Evolutionary conservation across 371 early-diverging fungal genomes (phyloP), one percentile per base, ranked within the genome.

Genomic region (Mucor ambiguus): DNA sequence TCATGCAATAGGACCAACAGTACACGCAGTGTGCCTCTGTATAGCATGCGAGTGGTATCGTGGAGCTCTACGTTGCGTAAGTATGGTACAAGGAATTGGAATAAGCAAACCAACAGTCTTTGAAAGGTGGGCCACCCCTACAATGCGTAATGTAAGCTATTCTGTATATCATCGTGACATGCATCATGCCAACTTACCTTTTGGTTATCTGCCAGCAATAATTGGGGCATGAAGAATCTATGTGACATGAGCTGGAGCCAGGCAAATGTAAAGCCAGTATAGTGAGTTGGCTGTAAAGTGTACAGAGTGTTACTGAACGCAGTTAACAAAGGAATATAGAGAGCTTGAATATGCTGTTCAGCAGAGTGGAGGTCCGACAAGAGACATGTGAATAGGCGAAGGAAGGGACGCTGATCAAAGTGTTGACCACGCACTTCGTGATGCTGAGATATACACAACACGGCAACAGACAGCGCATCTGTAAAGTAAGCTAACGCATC

Each of bases 241-340:
- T 98, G 96, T 5, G 96, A 93, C 26, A 97, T 89, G 38, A 98
- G 80, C 68, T 92, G 90, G 28, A 98, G 81, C 99, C 99, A 98
- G n/a, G 94, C 92, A 79, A 96, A 97, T 12, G 93, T 87, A 74
- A 98, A 97, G 14, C 96, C 97, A 24, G 99, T 95, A 64, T 96
- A 87, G 66, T 90, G 86, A n/a, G 84, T 71, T 14, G 99, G 99
- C 64, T 90, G 92, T 54, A 98, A 70, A 3, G 92, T 90, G 66
- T 89, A 86, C 73, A 98, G 86, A 3, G 93, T 89, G 64, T 95
- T 92, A 68, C 92, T 87, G 41, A 93, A 80, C 18, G 91, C 83
- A 16, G 84, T 87, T 58, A 93, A 73, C 43, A 93, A 80, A 58
- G 89, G 87, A 68, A 88, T 82, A 66, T 91, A 87, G 33, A 92